Percentiles rank a stretch among this genome's conserved stretches.
Conservation (phyloP, 1,284 basidiomycete species). For the Fomes fomentarius region DNA sequence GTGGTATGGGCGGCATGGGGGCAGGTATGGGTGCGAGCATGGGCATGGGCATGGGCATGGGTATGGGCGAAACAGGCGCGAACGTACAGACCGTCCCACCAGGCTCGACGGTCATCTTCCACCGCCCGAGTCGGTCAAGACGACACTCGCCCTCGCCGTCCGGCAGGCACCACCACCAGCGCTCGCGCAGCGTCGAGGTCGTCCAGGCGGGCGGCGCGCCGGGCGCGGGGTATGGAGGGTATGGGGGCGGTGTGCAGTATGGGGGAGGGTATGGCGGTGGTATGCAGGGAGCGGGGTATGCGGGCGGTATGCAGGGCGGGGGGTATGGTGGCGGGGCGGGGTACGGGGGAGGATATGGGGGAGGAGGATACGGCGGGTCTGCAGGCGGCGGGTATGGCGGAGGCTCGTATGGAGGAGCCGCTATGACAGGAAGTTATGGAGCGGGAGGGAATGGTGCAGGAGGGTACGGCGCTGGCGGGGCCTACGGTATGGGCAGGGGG, state of each 20-base stretch:
- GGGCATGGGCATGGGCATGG: neutral
- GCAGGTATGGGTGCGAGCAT: neutral
- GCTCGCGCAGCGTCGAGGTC: slow-evolving; percentile 17
- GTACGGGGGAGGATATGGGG: slow-evolving; percentile 3
- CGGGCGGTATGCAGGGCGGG: neutral
- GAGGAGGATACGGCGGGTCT: neutral
- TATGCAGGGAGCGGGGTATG: too few species aligned
- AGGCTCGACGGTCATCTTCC: slow-evolving; percentile 26
- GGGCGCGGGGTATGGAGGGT: neutral
- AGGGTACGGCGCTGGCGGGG: neutral
- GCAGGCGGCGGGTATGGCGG: neutral
- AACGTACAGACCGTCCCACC: slow-evolving; percentile 14
- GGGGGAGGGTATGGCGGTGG: neutral
- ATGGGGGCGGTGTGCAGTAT: neutral
- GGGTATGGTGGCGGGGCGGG: neutral
- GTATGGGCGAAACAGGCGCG: neutral
- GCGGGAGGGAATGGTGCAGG: slow-evolving; percentile 10
- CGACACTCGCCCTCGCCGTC: slow-evolving; percentile 7
- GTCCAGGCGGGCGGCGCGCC: slow-evolving; percentile 2
- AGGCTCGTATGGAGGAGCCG: slow-evolving; percentile 1
- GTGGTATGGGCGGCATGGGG: neutral
- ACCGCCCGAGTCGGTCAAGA: slow-evolving; percentile 4
- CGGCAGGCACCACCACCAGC: slow-evolving; percentile 21
- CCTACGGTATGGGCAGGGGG: neutral
- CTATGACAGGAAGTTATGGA: too few species aligned